Percentiles rank a stretch among this genome's conserved stretches.
Conservation (phyloP, 371 early-diverging fungal genomes). For the Entomophthora muscae region DNA sequence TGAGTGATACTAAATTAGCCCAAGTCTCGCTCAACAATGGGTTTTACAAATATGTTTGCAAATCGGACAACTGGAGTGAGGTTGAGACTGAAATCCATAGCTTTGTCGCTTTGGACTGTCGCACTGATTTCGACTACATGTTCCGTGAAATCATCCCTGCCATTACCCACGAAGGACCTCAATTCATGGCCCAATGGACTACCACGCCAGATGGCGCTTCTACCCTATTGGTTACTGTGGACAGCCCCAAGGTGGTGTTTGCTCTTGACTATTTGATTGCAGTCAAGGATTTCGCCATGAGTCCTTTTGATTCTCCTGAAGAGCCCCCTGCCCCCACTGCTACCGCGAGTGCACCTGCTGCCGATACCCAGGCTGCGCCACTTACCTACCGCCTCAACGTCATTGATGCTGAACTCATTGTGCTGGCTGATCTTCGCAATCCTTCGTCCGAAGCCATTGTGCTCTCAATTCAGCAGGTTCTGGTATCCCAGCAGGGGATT, state of each 20-base stretch:
- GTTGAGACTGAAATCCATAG: constrained; percentile 54
- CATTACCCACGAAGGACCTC: constrained; percentile 40
- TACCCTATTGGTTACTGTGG: constrained; percentile 47
- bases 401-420: constrained; percentile 66
- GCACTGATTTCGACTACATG: constrained; percentile 46
- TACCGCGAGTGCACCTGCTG: constrained; percentile 3
- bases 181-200: constrained; percentile 22
- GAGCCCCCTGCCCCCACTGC: constrained; percentile 8
- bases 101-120: constrained; percentile 58
- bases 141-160: constrained; percentile 72
- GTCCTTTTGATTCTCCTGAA: constrained; percentile 25
- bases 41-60: constrained; percentile 37
- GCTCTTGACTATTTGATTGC: constrained; percentile 69
- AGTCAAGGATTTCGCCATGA: constrained; percentile 44
- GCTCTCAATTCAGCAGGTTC: constrained; percentile 55
- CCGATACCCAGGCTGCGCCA: constrained; percentile 10
- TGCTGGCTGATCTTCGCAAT: constrained; percentile 61
- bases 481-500: constrained; percentile 56
- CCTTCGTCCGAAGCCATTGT: constrained; percentile 74
- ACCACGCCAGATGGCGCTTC: constrained; percentile 15
- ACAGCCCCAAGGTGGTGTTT: constrained; percentile 65
- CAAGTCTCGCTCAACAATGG: constrained; percentile 33
- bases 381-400: constrained; percentile 53
- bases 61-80: constrained; percentile 40
- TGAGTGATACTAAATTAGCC: constrained; percentile 24